phyloP scores from a whole-genome alignment of 768 basidiomycete species.

The Pisolithus tinctorius region DNA sequence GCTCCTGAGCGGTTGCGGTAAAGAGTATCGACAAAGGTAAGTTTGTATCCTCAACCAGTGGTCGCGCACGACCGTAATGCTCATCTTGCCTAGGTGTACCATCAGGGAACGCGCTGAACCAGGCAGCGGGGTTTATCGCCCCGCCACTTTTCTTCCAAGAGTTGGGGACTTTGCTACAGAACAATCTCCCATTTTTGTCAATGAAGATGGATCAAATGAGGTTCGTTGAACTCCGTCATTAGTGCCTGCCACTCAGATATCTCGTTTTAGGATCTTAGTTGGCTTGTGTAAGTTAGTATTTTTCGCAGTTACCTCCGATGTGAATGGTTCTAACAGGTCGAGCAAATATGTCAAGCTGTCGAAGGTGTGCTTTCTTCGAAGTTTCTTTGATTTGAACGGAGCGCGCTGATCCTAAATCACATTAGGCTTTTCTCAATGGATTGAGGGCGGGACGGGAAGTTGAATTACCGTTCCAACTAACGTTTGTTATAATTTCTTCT shows the following conservation, averaged over 20 bases:
- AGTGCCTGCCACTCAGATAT: background rate
- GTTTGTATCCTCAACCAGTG: background rate
- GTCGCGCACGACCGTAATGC: background rate
- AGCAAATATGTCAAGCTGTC: constrained; percentile 4
- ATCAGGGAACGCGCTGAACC: constrained; percentile 30
- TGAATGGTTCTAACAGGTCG: background rate
- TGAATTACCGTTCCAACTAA: constrained; percentile 11
- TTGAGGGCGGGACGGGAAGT: constrained; percentile 13
- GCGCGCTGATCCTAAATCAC: background rate
- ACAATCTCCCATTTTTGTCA: background rate
- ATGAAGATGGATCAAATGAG: background rate
- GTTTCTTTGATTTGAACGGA: background rate
- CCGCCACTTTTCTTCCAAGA: constrained; percentile 40
- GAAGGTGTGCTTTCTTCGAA: background rate
- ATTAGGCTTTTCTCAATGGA: constrained; percentile 1
- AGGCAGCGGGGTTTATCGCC: constrained; percentile 37
- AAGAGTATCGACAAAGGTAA: constrained; percentile 44
- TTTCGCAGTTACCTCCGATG: background rate
- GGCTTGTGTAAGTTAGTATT: constrained; percentile 37
- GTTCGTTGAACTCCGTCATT: background rate
- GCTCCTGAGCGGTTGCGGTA: constrained; percentile 32
- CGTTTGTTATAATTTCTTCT: constrained; percentile 2
- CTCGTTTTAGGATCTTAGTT: constrained; percentile 36
- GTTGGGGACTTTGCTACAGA: constrained; percentile 4
- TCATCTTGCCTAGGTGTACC: constrained; percentile 30